Evolutionary conservation across 495 filamentous ascomycete genomes (phyloP).

Genomic region (Amphirosellinia nigrospora): DNA sequence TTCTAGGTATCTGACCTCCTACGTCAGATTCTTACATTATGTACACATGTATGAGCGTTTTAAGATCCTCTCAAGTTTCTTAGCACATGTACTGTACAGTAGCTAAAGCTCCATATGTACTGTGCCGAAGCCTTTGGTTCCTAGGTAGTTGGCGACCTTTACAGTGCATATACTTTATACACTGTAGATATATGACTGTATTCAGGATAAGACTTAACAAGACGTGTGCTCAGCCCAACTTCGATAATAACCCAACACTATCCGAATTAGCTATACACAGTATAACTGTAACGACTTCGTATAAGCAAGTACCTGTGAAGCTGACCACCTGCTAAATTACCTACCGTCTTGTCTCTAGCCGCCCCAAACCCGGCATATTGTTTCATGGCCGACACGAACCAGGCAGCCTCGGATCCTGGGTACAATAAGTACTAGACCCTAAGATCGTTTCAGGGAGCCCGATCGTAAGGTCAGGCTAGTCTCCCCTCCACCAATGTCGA

Average conservation of each 20-base stretch:
- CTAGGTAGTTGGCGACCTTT: not conserved
- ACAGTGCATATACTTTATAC: not conserved
- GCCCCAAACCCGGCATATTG: conserved; percentile 6
- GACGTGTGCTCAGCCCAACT: not conserved
- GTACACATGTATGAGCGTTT: conserved; percentile 5
- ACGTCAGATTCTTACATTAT: not conserved
- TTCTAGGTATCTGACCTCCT: too few species aligned
- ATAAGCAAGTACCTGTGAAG: conserved; percentile 4
- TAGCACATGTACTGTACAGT: not conserved
- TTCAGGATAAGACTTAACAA: not conserved
- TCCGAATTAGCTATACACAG: not conserved
- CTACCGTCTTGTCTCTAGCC: conserved; percentile 16
- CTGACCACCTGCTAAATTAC: conserved; percentile 2
- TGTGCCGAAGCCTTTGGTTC: too few species aligned
- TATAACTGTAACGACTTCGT: conserved; percentile 7
- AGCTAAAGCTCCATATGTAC: not conserved
- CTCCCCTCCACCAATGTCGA: not conserved
- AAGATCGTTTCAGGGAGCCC: conserved; percentile 17
- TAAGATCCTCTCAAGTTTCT: not conserved
- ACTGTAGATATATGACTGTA: not conserved
- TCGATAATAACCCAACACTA: conserved; percentile 5
- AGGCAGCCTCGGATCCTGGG: conserved; percentile 5
- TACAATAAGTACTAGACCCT: conserved; percentile 2
- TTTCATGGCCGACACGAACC: conserved; percentile 5
- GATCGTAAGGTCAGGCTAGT: not conserved